phyloP scores from a whole-genome alignment of 768 basidiomycete genomes.

The Mycena leptocephala region DNA sequence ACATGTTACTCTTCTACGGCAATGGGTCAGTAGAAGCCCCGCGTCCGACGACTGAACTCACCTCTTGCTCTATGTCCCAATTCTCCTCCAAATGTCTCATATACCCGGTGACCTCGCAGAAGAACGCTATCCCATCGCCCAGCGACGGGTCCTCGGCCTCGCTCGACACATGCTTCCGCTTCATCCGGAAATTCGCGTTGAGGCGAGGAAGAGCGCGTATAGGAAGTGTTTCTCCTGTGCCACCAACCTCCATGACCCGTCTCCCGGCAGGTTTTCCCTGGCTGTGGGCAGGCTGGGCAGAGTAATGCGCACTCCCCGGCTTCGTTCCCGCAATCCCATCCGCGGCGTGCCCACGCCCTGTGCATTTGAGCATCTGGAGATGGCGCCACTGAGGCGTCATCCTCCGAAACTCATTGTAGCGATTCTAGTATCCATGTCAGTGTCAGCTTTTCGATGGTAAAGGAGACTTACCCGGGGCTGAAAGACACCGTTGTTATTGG shows the following conservation, averaged over 20 bases:
- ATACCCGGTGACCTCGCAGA: not conserved
- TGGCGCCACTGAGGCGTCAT: conserved; percentile 16
- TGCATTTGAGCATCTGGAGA: conserved; percentile 14
- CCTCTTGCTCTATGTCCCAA: conserved; percentile 19
- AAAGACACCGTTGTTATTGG: conserved; percentile 32
- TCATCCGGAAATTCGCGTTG: conserved; percentile 11
- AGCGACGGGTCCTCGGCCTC: not conserved
- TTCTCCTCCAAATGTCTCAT: conserved; percentile 5
- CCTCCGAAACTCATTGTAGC: not conserved
- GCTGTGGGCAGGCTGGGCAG: conserved; percentile 15
- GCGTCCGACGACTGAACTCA: too few relatives aligned
- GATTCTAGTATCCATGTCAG: not conserved
- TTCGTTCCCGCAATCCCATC: conserved; percentile 4
- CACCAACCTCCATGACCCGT: not conserved
- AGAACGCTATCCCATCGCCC: conserved; percentile 6
- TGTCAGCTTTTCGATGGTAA: not conserved
- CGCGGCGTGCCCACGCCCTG: conserved; percentile 9
- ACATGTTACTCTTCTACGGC: too few relatives aligned
- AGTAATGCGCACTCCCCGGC: conserved; percentile 20
- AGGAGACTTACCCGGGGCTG: not conserved
- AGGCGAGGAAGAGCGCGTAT: conserved; percentile 1
- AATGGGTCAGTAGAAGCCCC: too few relatives aligned
- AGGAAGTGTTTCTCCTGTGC: not conserved
- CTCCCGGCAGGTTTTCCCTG: conserved; percentile 12
- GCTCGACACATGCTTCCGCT: not conserved